These are phyloP conservation scores for Turnera subulata DNA, from an alignment of 345 rosid genomes.

Conservation along the genomic window DNA sequence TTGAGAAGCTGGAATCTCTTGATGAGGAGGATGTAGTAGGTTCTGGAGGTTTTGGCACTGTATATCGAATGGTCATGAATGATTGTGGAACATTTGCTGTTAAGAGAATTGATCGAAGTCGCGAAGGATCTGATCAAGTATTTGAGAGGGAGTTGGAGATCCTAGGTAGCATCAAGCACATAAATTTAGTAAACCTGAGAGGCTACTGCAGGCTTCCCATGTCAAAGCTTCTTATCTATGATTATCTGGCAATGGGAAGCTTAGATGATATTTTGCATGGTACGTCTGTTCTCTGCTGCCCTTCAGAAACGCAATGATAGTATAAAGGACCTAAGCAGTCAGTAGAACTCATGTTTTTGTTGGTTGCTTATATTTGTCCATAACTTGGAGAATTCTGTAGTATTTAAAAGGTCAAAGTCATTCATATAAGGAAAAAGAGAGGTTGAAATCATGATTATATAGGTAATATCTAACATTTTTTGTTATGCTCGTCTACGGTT, in stretches of 20 bases:
- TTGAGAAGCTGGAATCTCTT: conserved; percentile 91
- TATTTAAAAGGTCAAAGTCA: too few species aligned
- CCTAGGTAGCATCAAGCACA: conserved; percentile 92
- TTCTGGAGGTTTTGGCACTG: conserved; percentile 96
- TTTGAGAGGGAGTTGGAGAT: conserved; percentile 95
- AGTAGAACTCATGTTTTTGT: too few species aligned
- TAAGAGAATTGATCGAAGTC: conserved; percentile 73
- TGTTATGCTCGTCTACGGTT: too few species aligned
- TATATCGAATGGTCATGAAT: conserved; percentile 96
- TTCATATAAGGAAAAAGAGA: too few species aligned
- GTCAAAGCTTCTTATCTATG: conserved; percentile 88
- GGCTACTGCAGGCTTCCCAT: conserved; percentile 89
- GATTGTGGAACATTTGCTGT: conserved; percentile 98
- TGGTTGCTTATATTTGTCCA: neutral
- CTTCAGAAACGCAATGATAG: too few species aligned
- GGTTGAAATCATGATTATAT: too few species aligned
- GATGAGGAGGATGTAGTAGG: conserved; percentile 93
- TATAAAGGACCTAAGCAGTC: too few species aligned
- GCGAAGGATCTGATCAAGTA: conserved; percentile 89
- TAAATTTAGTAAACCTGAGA: conserved; percentile 84
- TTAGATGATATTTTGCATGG: conserved; percentile 89
- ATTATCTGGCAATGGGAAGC: conserved; percentile 87
- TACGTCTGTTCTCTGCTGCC: conserved; percentile 16
- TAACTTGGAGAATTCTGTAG: neutral
- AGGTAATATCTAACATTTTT: too few species aligned